Conservation (phyloP, 306 rosid genomes). For the Quercus gilva region DNA sequence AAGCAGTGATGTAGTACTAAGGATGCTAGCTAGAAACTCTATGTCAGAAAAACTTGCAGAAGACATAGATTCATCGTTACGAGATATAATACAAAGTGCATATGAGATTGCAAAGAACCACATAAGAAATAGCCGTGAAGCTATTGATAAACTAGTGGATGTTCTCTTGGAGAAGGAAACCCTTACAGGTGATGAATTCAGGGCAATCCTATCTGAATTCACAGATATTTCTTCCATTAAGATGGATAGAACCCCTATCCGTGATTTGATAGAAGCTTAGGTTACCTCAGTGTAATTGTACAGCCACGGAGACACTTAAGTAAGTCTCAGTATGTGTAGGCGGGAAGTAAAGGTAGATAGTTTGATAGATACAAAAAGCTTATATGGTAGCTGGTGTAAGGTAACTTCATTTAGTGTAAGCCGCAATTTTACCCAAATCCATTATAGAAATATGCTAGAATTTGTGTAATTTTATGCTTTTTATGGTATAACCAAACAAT, state of each 20-base stretch:
- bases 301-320: not conserved
- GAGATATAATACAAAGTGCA: slow-evolving; percentile 40
- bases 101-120: slow-evolving; percentile 61
- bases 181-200: slow-evolving; percentile 66
- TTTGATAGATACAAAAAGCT: not conserved
- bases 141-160: slow-evolving; percentile 63
- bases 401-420: not conserved
- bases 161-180: slow-evolving; percentile 65
- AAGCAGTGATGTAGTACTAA: slow-evolving; percentile 60
- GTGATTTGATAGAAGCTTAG: slow-evolving; percentile 48
- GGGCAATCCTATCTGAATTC: slow-evolving; percentile 59
- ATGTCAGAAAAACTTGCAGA: slow-evolving; percentile 76
- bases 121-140: slow-evolving; percentile 55
- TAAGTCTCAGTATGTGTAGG: not conserved
- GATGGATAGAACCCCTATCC: slow-evolving; percentile 23
- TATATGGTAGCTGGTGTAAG: not conserved
- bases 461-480: too few relatives aligned
- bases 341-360: not conserved
- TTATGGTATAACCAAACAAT: too few relatives aligned
- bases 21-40: slow-evolving; percentile 71
- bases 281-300: not conserved
- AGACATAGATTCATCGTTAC: slow-evolving; percentile 58
- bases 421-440: not conserved
- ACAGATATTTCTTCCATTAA: slow-evolving; percentile 34
- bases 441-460: not conserved